Evolutionary conservation across 805 yeast genomes (phyloP).

Genomic region (Candida xiaguanensis): DNA sequence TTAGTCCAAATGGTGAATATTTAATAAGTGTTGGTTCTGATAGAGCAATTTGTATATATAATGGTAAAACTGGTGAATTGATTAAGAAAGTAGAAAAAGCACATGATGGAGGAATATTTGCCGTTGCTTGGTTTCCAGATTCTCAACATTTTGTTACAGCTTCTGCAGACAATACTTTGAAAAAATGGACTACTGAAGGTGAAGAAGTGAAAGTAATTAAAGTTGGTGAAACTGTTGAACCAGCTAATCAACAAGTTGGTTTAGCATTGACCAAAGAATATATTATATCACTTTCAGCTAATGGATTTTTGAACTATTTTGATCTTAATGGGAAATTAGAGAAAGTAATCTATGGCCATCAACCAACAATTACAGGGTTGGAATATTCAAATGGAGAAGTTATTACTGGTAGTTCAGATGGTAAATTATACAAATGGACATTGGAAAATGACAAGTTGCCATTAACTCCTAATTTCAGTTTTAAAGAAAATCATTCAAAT

Average conservation of each 20-base stretch:
- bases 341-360: slow-evolving; percentile 66
- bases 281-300: slow-evolving; percentile 62
- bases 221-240: slow-evolving; percentile 32
- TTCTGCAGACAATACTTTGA: slow-evolving; percentile 77
- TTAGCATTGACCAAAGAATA: slow-evolving; percentile 60
- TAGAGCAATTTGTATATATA: slow-evolving; percentile 70
- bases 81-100: slow-evolving; percentile 47
- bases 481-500: slow-evolving; percentile 55
- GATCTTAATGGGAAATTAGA: slow-evolving; percentile 24
- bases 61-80: slow-evolving; percentile 83
- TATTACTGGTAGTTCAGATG: slow-evolving; percentile 79
- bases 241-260: slow-evolving; percentile 76
- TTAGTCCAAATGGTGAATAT: slow-evolving; percentile 74
- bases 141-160: slow-evolving; percentile 64
- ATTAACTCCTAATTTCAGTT: slow-evolving; percentile 17
- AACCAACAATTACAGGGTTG: slow-evolving; percentile 67
- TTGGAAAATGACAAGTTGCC: slow-evolving; percentile 14
- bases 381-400: slow-evolving; percentile 19
- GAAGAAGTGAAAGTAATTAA: slow-evolving; percentile 48
- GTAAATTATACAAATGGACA: slow-evolving; percentile 63
- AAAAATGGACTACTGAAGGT: slow-evolving; percentile 53
- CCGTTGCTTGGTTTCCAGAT: slow-evolving; percentile 64
- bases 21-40: slow-evolving; percentile 85
- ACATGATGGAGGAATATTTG: slow-evolving; percentile 81
- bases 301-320: slow-evolving; percentile 70